phyloP scores from a whole-genome alignment of 805 yeast genomes.

The Priceomyces haplophilus region DNA sequence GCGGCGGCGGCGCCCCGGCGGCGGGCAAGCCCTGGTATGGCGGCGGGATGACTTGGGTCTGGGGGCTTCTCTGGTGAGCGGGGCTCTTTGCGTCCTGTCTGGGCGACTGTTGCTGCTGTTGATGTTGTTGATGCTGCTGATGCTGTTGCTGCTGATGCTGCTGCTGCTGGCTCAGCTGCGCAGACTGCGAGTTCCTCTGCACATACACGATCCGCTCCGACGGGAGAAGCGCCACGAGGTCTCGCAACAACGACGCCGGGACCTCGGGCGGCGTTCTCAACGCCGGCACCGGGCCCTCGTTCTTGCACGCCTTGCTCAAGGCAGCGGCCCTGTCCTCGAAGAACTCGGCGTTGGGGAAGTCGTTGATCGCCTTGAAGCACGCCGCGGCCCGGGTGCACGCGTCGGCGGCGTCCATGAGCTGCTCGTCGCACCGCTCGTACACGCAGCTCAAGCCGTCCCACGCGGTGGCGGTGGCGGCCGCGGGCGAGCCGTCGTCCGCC shows the following conservation, averaged over 20 bases:
- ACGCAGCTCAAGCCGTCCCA: slow-evolving; percentile 67
- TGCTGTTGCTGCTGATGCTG: slow-evolving; percentile 5
- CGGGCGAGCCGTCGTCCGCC: slow-evolving; percentile 43
- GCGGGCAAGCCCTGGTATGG: slow-evolving; percentile 9
- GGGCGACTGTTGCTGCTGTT: slow-evolving; percentile 10
- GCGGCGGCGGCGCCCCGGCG: slow-evolving; percentile 10
- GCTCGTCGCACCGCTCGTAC: slow-evolving; percentile 62
- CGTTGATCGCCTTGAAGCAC: slow-evolving; percentile 48
- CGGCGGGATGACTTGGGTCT: slow-evolving; percentile 10
- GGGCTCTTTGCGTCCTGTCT: slow-evolving; percentile 4
- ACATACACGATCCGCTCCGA: slow-evolving; percentile 38
- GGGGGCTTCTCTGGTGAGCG: slow-evolving; percentile 3
- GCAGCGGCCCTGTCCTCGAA: slow-evolving; percentile 45
- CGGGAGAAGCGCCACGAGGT: slow-evolving; percentile 41
- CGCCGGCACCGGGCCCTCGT: slow-evolving; percentile 44
- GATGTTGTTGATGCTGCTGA: slow-evolving; percentile 8
- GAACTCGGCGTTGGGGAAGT: slow-evolving; percentile 36
- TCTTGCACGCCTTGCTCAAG: slow-evolving; percentile 41
- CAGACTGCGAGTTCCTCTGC: slow-evolving; percentile 17
- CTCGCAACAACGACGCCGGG: slow-evolving; percentile 41
- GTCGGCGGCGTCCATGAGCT: slow-evolving; percentile 56
- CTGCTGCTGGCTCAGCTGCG: slow-evolving; percentile 4
- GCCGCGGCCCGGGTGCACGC: slow-evolving; percentile 53
- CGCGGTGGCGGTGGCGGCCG: slow-evolving; percentile 46
- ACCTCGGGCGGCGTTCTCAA: slow-evolving; percentile 48